A percentile compares a stretch with the other conserved stretches of the same genome.
These are phyloP conservation scores for Fusarium buharicum DNA, from an alignment of 2,329 filamentous ascomycete species.

Conservation along the genomic window DNA sequence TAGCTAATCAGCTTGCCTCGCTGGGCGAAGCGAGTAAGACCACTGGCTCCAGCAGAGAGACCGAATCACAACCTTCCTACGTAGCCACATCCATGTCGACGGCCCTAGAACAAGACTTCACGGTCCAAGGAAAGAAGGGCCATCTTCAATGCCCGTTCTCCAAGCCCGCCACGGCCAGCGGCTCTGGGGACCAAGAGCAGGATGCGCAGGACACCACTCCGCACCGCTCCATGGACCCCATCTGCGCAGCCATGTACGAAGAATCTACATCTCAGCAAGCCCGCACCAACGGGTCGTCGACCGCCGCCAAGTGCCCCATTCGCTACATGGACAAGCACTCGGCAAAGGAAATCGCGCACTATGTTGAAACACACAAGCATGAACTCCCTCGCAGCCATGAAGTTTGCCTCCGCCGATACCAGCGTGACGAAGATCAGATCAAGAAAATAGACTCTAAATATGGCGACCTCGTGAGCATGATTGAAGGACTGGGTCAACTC, in stretches of 20 bases:
- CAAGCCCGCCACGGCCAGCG: constrained; percentile 52
- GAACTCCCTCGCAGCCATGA: constrained; percentile 94
- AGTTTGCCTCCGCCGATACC: constrained; percentile 89
- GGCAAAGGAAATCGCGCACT: constrained; percentile 90
- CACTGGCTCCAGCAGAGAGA: constrained; percentile 61
- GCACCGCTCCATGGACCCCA: constrained; percentile 66
- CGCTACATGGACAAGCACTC: constrained; percentile 92
- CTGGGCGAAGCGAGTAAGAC: constrained; percentile 63
- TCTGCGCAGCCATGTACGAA: constrained; percentile 71
- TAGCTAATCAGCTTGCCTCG: constrained; percentile 63
- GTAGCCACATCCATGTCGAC: constrained; percentile 69
- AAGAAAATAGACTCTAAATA: constrained; percentile 94
- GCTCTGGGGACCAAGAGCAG: constrained; percentile 43
- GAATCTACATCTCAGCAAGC: constrained; percentile 66
- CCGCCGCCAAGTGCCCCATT: constrained; percentile 80
- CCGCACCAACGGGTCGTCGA: constrained; percentile 61
- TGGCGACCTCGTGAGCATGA: constrained; percentile 92
- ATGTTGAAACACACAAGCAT: constrained; percentile 95
- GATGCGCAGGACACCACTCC: constrained; percentile 53
- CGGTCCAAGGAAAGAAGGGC: constrained; percentile 83
- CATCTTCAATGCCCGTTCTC: constrained; percentile 84
- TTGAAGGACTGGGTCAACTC: constrained; percentile 85
- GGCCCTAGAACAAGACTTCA: constrained; percentile 88
- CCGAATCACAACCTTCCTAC: constrained; percentile 57
- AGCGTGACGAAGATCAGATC: constrained; percentile 85